Base-by-base conservation (phyloP, 208 protist species). In the Trypanosomatidae sp. region DNA sequence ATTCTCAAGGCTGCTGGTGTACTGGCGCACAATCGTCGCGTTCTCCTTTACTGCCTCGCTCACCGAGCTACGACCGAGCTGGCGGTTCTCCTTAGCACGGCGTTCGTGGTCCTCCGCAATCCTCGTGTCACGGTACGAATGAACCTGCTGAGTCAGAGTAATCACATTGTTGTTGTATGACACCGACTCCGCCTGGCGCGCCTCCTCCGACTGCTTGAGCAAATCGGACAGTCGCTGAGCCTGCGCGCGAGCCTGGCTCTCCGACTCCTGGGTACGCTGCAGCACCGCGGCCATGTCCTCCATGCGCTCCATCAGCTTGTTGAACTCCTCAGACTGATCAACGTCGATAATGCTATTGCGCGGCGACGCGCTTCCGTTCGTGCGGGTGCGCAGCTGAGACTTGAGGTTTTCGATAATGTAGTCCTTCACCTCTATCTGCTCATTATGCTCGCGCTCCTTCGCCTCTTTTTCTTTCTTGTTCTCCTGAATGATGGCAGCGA, bases 381-480 rank as follows among this genome's bases (percentile, higher is more conserved):
- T 80, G 49, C 81, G 86, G 39, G 73, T 73, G 69, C 88, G 87
- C 64, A 95, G 75, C 74, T 91, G 84, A 1, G 77, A 74, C 65
- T 89, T 89, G 66, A 94, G 76, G 70, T 89, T 92, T 65, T 92
- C 86, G 77, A 95, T 93, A 43, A 93, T 74, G 62, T 92, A 91
- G 68, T 92, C 87, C 72, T 95, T 95, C 60, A 82, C 76, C 65
- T 89, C 86, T 13, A 93, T 76, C 62, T 91, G 77, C 77, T 95
- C 91, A 15, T 91, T 87, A 76, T 88, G 87, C 84, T 92, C 91
- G 28, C 91, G 88, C 77, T 95, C 91, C 82, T 91, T 92, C 25
- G 88, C 88, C 72, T 95, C 88, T 81, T 88, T 92, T 78, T 95
- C 88, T 66, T 90, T 92, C 69, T 93, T 92, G 73, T 95, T 92